Evolutionary conservation across 208 protist species (phyloP).

Genomic region (Novymonas esmeraldas): DNA sequence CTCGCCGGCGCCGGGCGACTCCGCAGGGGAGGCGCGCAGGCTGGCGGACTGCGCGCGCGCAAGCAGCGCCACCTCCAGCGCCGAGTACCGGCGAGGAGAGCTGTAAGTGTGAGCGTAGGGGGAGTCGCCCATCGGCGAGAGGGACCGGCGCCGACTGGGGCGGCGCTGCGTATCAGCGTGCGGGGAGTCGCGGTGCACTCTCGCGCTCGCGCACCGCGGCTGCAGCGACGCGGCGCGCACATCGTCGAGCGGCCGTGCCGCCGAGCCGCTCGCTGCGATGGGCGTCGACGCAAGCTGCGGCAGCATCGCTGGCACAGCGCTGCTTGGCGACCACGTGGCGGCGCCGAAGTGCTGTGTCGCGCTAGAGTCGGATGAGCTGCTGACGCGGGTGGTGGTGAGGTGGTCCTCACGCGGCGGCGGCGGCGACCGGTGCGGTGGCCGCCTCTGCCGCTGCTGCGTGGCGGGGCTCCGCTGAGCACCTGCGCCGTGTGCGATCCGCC

Average conservation of each 20-base stretch:
- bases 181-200: not conserved
- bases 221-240: no score
- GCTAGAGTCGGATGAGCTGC: no score
- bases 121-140: not conserved
- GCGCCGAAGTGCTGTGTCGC: no score
- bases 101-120: not conserved
- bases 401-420: constrained; percentile 7
- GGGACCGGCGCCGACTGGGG: not conserved
- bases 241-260: not conserved
- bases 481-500: not conserved
- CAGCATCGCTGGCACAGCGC: no score
- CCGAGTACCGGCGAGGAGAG: constrained; percentile 11
- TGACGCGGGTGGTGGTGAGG: not conserved
- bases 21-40: not conserved
- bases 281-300: no score
- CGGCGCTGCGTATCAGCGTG: not conserved
- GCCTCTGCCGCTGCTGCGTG: not conserved
- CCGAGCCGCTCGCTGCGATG: not conserved
- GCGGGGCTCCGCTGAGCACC: not conserved
- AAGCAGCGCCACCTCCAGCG: constrained; percentile 23
- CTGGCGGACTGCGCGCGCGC: constrained; percentile 7
- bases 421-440: not conserved
- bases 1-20: constrained; percentile 9
- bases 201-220: no score
- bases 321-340: no score